These are phyloP conservation scores for Trichoderma koningiopsis DNA, from an alignment of 2,329 filamentous ascomycete genomes.

Conservation along the genomic window DNA sequence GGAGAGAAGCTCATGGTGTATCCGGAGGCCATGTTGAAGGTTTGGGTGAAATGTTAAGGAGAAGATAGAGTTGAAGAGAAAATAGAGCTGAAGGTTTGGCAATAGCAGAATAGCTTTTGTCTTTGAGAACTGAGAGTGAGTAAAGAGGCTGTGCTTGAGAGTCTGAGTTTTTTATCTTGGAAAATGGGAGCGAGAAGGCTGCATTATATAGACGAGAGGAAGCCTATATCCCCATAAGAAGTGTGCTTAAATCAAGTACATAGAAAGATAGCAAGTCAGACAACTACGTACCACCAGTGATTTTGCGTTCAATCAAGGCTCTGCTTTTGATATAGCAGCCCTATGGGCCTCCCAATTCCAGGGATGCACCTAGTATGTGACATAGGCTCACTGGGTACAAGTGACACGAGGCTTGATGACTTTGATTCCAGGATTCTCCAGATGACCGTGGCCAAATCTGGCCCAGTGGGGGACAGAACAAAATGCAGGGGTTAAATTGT, in stretches of 20 bases:
- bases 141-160: neutral
- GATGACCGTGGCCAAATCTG: neutral
- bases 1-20: neutral
- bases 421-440: neutral
- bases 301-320: neutral
- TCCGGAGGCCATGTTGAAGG: neutral
- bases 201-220: slow-evolving; percentile 1
- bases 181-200: neutral
- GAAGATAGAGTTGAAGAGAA: neutral
- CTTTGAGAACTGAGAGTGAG: neutral
- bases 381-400: slow-evolving; percentile 2
- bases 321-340: too few relatives aligned
- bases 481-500: neutral
- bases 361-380: too few relatives aligned
- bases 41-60: neutral
- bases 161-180: neutral
- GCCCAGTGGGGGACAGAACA: neutral
- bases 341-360: too few relatives aligned
- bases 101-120: neutral
- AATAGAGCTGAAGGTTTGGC: neutral
- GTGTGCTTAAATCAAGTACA: neutral
- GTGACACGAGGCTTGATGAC: neutral
- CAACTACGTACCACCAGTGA: neutral
- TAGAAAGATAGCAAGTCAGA: neutral
- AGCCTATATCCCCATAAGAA: neutral